phyloP scores from a whole-genome alignment of 352 stramenopile species.

The Phytophthora tentaculata region DNA sequence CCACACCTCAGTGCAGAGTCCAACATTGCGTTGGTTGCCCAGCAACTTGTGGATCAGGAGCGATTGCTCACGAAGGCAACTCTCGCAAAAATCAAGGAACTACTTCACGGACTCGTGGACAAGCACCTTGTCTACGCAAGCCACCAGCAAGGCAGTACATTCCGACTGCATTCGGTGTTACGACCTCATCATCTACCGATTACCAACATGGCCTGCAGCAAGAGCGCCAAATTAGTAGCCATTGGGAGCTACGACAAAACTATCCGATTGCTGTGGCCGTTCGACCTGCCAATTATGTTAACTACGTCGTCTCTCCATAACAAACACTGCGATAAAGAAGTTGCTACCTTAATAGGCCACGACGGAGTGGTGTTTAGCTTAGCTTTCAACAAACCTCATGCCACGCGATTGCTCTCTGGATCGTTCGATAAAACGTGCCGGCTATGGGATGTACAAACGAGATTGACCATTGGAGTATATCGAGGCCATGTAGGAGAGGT shows the following conservation, averaged over 20 bases:
- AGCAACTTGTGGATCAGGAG: constrained; percentile 64
- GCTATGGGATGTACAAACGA: constrained; percentile 61
- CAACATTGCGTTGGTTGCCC: constrained; percentile 60
- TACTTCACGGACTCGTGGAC: constrained; percentile 76
- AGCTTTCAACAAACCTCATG: constrained; percentile 62
- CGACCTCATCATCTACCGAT: constrained; percentile 67
- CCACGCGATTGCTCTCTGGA: constrained; percentile 60
- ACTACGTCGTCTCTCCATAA: not conserved
- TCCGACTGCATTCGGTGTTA: constrained; percentile 48
- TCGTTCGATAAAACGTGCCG: constrained; percentile 86
- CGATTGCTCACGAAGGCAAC: constrained; percentile 57
- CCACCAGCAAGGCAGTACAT: constrained; percentile 31
- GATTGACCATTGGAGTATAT: constrained; percentile 48
- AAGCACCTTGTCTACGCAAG: constrained; percentile 59
- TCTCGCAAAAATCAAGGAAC: constrained; percentile 53
- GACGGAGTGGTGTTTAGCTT: constrained; percentile 74
- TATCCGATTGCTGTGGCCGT: constrained; percentile 55
- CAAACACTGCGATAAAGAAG: constrained; percentile 35
- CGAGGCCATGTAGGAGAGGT: constrained; percentile 65
- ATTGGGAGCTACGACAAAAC: constrained; percentile 84
- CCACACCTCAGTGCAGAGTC: constrained; percentile 71
- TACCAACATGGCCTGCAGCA: constrained; percentile 78
- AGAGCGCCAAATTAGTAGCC: constrained; percentile 63
- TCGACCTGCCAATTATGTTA: constrained; percentile 10
- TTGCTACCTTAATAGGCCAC: constrained; percentile 54